Evolutionary conservation across 2,329 filamentous ascomycete species (phyloP).

Genomic region (Cyphellophora attinorum): DNA sequence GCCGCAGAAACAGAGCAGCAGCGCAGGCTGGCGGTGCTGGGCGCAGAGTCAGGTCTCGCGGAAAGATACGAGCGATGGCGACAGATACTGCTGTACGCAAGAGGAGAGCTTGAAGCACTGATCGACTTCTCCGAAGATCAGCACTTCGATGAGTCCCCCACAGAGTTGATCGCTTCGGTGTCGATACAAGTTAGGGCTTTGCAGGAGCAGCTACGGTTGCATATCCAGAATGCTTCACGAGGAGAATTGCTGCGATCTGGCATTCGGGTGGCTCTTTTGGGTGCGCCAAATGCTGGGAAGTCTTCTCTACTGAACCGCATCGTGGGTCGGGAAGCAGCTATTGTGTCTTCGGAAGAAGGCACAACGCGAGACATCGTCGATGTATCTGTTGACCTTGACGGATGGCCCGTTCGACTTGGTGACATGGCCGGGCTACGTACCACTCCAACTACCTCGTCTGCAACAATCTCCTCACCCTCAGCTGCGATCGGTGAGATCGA

Average conservation of each 20-base stretch:
- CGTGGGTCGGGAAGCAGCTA: slow-evolving; percentile 85
- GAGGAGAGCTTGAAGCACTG: slow-evolving; percentile 85
- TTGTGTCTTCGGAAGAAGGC: slow-evolving; percentile 85
- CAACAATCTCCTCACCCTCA: slow-evolving; percentile 10
- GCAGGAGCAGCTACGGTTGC: slow-evolving; percentile 52
- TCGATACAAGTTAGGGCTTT: slow-evolving; percentile 54
- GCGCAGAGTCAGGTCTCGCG: slow-evolving; percentile 60
- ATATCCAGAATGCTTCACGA: slow-evolving; percentile 67
- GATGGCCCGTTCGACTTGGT: slow-evolving; percentile 86
- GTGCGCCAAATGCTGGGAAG: slow-evolving; percentile 89
- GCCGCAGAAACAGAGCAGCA: slow-evolving; percentile 80
- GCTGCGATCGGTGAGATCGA: slow-evolving; percentile 62
- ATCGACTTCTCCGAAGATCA: slow-evolving; percentile 98
- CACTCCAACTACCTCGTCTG: slow-evolving; percentile 7
- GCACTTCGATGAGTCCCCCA: slow-evolving; percentile 83
- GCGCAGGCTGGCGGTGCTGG: slow-evolving; percentile 72
- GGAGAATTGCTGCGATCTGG: slow-evolving; percentile 78
- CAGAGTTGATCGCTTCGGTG: slow-evolving; percentile 61
- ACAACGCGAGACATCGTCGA: slow-evolving; percentile 93
- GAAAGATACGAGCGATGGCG: slow-evolving; percentile 78
- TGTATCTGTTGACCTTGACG: slow-evolving; percentile 76
- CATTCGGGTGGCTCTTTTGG: slow-evolving; percentile 76
- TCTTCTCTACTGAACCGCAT: slow-evolving; percentile 86
- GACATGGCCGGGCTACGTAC: slow-evolving; percentile 84
- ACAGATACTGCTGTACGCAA: slow-evolving; percentile 62